Conservation (phyloP, 495 filamentous ascomycete genomes). For the Physcia stellaris region DNA sequence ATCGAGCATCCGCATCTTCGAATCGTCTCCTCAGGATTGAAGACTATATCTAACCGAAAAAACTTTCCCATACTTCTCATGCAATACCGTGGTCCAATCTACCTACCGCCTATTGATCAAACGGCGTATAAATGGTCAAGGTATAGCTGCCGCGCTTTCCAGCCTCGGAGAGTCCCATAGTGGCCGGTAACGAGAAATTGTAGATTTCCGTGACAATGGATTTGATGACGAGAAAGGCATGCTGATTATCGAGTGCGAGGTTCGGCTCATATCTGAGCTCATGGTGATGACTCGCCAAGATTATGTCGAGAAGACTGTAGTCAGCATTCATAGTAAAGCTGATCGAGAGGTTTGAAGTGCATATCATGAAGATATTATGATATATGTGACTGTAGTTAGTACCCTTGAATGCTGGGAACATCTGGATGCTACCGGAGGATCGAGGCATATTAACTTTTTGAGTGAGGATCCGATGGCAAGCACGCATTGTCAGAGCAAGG, state of each 20-base stretch:
- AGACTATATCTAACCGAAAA: constrained; percentile 22
- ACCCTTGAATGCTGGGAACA: neutral
- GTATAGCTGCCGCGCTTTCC: constrained; percentile 9
- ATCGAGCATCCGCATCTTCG: constrained; percentile 7
- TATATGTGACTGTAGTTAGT: neutral
- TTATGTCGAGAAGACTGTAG: neutral
- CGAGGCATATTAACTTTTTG: neutral
- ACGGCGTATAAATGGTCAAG: constrained; percentile 8
- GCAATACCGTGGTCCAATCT: constrained; percentile 15
- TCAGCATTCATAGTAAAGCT: neutral
- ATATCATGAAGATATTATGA: neutral
- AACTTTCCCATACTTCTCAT: constrained; percentile 24
- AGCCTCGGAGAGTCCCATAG: constrained; percentile 36
- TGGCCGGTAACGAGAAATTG: constrained; percentile 36
- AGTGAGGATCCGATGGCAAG: neutral
- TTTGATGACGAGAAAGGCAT: neutral
- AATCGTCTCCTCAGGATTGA: constrained; percentile 16
- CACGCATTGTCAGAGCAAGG: too few relatives aligned
- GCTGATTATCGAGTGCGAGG: neutral
- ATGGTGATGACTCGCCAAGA: too few relatives aligned
- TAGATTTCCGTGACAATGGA: constrained; percentile 17
- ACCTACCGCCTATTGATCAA: constrained; percentile 8
- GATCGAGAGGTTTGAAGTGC: too few relatives aligned
- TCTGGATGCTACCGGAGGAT: neutral
- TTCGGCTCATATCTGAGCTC: too few relatives aligned